Evolutionary conservation across 106 monocot species (phyloP), one percentile per base, ranked within the genome.

Genomic region (Agapanthus africanus): DNA sequence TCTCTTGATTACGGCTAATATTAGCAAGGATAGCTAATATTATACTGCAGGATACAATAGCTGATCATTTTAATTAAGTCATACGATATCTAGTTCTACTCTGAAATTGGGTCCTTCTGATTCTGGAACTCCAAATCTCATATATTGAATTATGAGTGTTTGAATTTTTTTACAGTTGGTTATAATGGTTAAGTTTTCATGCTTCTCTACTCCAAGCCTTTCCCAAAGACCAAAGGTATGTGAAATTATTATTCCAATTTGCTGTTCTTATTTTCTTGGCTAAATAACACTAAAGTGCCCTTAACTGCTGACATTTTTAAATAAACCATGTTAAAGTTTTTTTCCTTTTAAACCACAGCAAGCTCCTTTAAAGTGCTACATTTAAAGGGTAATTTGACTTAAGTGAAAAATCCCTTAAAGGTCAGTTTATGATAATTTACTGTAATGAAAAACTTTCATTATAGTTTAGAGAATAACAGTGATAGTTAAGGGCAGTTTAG

Each of bases 1-100:
- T 82, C 80, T 70, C 77, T 93, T 54, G 93, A 94, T 79, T 84
- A 94, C 54, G 93, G 93, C 73, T 94, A 94, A 94, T 57, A 68
- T 66, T 37, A 40, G 34, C 37, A 40, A 23, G n/a, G n/a, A n/a
- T 47, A 59, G 27, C 41, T 62, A 57, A 69, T 59, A 67, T 68
- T 75, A 44, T 19, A n/a, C n/a, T n/a, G n/a, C n/a, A n/a, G n/a
- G n/a, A n/a, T n/a, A n/a, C n/a, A n/a, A n/a, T n/a, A n/a, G 66
- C 40, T 50, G n/a, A n/a, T n/a, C n/a, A n/a, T n/a, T n/a, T n/a
- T n/a, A n/a, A n/a, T n/a, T n/a, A n/a, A 49, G 38, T 65, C 33
- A 32, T 44, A 31, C 2, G 18, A 23, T 40, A 27, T 27, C n/a
- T 35, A 18, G 19, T 67, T 67, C n/a, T 16, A 15, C 42, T 72